These are phyloP conservation scores for Talaromyces sp. DNA, from an alignment of 2,329 filamentous ascomycete genomes.

Conservation along the genomic window DNA sequence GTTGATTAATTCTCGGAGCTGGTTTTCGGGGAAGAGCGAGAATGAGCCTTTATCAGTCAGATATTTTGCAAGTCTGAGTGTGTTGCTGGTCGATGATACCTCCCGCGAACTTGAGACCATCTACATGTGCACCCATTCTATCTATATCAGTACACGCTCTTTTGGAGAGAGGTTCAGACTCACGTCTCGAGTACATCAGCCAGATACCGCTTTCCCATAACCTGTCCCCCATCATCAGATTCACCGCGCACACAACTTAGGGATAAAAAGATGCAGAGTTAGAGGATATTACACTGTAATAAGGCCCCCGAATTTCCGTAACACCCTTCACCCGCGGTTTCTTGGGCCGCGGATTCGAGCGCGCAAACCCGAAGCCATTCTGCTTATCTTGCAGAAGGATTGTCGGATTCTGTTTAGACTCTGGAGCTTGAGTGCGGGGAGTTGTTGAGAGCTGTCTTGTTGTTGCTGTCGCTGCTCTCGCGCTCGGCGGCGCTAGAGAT, in stretches of 20 bases:
- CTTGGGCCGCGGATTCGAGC: slow-evolving; percentile 47
- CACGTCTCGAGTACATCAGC: slow-evolving; percentile 54
- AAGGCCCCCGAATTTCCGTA: slow-evolving; percentile 56
- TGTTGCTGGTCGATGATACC: slow-evolving; percentile 21
- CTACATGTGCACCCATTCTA: slow-evolving; percentile 50
- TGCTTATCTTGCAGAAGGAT: slow-evolving; percentile 50
- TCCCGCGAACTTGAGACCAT: slow-evolving; percentile 56
- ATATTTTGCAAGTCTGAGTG: too few species aligned
- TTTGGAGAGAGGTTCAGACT: not conserved
- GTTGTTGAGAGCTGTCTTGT: not conserved
- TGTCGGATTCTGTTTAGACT: slow-evolving; percentile 2
- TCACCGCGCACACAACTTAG: not conserved
- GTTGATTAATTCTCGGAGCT: slow-evolving; percentile 48
- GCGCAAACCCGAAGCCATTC: slow-evolving; percentile 50
- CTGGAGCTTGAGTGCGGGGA: not conserved
- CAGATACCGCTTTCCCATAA: slow-evolving; percentile 53
- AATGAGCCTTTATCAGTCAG: slow-evolving; percentile 42
- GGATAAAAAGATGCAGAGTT: not conserved
- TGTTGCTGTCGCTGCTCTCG: not conserved
- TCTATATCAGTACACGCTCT: not conserved
- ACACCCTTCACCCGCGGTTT: slow-evolving; percentile 52
- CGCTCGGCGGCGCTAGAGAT: not conserved
- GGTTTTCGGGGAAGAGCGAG: slow-evolving; percentile 48
- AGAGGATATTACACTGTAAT: slow-evolving; percentile 46
- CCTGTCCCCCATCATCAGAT: slow-evolving; percentile 23